Conservation (phyloP, 257 asterid genomes). For the Schizonepeta tenuifolia region DNA sequence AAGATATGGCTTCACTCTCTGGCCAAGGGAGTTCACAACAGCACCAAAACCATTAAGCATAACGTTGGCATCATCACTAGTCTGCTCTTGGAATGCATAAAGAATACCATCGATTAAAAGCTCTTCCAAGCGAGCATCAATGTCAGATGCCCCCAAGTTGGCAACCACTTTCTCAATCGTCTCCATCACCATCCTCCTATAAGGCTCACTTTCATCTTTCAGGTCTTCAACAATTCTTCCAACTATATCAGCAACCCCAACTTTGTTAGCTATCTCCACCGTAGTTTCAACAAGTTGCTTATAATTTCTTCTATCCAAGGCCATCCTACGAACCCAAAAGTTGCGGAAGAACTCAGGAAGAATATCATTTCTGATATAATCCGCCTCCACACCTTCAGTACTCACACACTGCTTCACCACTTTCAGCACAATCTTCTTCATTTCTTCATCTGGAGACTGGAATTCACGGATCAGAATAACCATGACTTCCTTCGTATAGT, state of each 20-base stretch:
- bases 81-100: conserved; percentile 93
- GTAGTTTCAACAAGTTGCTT: conserved; percentile 92
- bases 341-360: conserved; percentile 93
- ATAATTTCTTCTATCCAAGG: conserved; percentile 86
- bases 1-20: conserved; percentile 82
- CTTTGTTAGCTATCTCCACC: conserved; percentile 89
- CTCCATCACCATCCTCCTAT: conserved; percentile 96
- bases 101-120: conserved; percentile 85
- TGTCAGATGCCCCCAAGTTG: conserved; percentile 87
- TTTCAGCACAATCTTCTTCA: conserved; percentile 93
- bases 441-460: conserved; percentile 95
- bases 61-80: conserved; percentile 92
- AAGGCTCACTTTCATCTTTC: conserved; percentile 94
- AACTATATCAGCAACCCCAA: conserved; percentile 88
- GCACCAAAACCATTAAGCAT: conserved; percentile 97
- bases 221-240: conserved; percentile 88
- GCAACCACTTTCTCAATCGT: conserved; percentile 94
- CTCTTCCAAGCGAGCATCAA: conserved; percentile 84
- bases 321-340: conserved; percentile 95
- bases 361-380: conserved; percentile 76
- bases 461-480: conserved; percentile 85
- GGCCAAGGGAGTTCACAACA: conserved; percentile 90
- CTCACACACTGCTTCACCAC: conserved; percentile 97
- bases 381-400: conserved; percentile 93
- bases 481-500: conserved; percentile 93